Base-by-base conservation (phyloP, 345 rosid species). In the Erucastrum elatum region DNA sequence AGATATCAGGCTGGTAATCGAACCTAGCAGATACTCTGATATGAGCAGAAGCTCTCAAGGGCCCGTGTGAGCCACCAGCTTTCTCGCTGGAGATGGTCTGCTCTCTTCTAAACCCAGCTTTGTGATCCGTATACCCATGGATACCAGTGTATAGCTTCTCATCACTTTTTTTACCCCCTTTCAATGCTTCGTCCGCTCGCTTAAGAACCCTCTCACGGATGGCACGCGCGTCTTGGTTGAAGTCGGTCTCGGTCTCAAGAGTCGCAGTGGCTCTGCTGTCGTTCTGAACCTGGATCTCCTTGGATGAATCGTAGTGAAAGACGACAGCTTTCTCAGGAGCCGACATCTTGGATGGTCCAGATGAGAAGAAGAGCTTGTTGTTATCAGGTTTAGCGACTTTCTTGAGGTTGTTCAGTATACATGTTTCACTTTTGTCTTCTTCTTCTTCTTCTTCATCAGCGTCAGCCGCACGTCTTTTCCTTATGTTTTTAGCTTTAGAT, bases 41-140 rank as follows among this genome's bases (percentile, higher is more conserved):
- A 68, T 94, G 97, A 68, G 98, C 98, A 75, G 97, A 94, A 62
- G 98, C 97, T 84, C 98, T 87, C 51, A 91, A 85, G 58, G 98
- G 96, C 37, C 98, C 98, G 77, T 91, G 97, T 15, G 97, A 68
- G 29, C 98, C 94, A 16, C 97, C 97, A 9, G 98, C 98, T 80
- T 94, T 94, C 86, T 94, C 97, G 72, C 96, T 87, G 3, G 98
- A 84, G 78, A 94, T 81, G 0, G 97, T 89, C 21, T 89, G 94
- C 82, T 94, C 98, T 79, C 98, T 89, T 77, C 90, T 85, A 86
- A 94, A 94, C 34, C 96, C 97, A 17, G 98, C 96, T 77, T 91
- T 94, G 76, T 90, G 94, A 77, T 94, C 96, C 31, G 91, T 85
- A 75, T 94, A 94, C 0, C 93, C 91, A 80, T 89, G 94, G 26